These are phyloP conservation scores for Ceratocystis harringtonii DNA, from an alignment of 2,329 filamentous ascomycete species.

Conservation along the genomic window DNA sequence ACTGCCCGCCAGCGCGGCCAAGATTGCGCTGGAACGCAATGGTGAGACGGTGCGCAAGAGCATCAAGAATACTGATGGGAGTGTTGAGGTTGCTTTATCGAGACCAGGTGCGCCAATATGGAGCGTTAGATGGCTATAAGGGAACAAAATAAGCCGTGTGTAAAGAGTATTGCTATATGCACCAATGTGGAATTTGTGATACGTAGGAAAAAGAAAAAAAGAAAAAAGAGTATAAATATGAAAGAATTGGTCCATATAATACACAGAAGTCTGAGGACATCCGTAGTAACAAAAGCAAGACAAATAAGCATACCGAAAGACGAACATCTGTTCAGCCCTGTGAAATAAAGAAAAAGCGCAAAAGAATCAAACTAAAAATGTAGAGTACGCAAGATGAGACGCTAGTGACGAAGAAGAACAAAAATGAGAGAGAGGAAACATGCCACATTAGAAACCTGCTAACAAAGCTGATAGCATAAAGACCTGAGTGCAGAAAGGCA, in stretches of 20 bases:
- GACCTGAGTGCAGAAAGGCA: neutral
- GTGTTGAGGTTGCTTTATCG: conserved; percentile 31
- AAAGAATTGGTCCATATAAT: neutral
- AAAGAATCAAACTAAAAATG: neutral
- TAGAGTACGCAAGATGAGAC: neutral
- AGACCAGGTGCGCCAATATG: conserved; percentile 29
- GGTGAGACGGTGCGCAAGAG: conserved; percentile 29
- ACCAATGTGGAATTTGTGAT: too few relatives aligned
- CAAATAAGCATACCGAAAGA: too few relatives aligned
- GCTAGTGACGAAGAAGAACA: conserved; percentile 1
- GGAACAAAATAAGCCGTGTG: neutral
- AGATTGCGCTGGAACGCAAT: conserved; percentile 29
- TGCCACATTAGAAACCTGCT: neutral
- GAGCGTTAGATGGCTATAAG: conserved; percentile 26
- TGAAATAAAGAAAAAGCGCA: neutral
- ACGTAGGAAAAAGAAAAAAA: too few relatives aligned
- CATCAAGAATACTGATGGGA: conserved; percentile 27
- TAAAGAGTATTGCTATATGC: neutral
- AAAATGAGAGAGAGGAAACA: conserved; percentile 4
- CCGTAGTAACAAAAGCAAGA: neutral
- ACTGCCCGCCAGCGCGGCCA: conserved; percentile 22
- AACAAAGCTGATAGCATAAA: neutral
- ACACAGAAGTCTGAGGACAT: neutral
- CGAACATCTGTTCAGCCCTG: too few relatives aligned
- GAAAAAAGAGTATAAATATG: neutral